Percentiles rank a stretch among this genome's conserved stretches.
Conservation (phyloP, 805 yeast species). For the Hanseniaspora singularis region DNA sequence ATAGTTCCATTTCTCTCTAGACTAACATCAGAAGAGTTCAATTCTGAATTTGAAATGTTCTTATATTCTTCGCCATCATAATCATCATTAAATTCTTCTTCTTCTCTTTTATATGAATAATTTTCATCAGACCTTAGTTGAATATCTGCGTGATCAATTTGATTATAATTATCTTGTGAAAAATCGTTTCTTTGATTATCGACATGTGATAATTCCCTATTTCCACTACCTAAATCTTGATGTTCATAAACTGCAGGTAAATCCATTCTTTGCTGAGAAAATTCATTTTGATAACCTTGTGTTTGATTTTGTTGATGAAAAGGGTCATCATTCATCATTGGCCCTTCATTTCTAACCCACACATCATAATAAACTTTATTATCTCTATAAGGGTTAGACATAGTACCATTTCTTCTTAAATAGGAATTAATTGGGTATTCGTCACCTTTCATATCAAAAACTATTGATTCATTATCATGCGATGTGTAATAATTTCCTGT, state of each 20-base stretch:
- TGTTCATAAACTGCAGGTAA: background rate
- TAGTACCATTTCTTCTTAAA: conserved; percentile 27
- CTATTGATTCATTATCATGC: conserved; percentile 4
- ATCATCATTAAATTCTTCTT: background rate
- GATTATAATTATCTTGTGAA: no score
- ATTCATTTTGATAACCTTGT: background rate
- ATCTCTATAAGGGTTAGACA: conserved; percentile 28
- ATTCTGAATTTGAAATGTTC: background rate
- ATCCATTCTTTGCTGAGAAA: background rate
- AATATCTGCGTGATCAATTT: no score
- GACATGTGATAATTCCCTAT: background rate
- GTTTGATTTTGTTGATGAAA: conserved; percentile 1
- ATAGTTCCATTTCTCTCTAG: background rate
- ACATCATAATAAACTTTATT: conserved; percentile 14
- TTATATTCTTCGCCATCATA: background rate
- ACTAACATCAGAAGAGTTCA: background rate
- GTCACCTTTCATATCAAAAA: conserved; percentile 27
- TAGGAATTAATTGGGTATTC: conserved; percentile 29
- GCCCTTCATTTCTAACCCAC: conserved; percentile 13
- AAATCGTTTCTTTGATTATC: background rate
- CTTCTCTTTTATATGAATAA: background rate
- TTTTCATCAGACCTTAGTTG: background rate
- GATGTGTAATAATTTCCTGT: background rate
- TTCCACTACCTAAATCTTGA: background rate
- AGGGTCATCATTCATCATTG: background rate